A percentile compares a stretch with the other conserved stretches of the same genome.
These are phyloP conservation scores for Reticulascus tulasneorum DNA, from an alignment of 2,329 filamentous ascomycete genomes.

Conservation along the genomic window DNA sequence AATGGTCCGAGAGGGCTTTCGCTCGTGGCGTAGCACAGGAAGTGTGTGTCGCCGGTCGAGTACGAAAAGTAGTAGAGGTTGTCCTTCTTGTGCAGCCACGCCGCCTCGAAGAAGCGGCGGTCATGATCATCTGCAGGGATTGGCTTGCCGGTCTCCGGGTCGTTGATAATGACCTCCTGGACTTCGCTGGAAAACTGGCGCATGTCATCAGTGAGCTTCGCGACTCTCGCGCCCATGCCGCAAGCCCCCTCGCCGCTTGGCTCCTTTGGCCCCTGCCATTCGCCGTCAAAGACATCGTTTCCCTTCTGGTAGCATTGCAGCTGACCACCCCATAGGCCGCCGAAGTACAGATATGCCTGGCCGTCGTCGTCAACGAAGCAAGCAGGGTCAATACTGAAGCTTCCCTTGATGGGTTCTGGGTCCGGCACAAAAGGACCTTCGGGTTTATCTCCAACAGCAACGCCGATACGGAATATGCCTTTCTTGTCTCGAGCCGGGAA, in stretches of 20 bases:
- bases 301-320: conserved; percentile 68
- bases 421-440: conserved; percentile 68
- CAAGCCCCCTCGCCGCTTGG: conserved; percentile 49
- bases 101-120: conserved; percentile 73
- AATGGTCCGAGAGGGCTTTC: conserved; percentile 67
- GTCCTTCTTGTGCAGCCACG: conserved; percentile 72
- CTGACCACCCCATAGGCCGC: conserved; percentile 77
- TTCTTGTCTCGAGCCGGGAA: conserved; percentile 71
- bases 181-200: conserved; percentile 52
- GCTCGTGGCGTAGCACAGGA: conserved; percentile 64
- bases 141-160: conserved; percentile 54
- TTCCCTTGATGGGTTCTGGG: conserved; percentile 60
- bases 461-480: conserved; percentile 70
- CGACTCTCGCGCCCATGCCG: conserved; percentile 66
- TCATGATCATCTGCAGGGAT: conserved; percentile 67
- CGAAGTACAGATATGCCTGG: conserved; percentile 57
- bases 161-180: conserved; percentile 61
- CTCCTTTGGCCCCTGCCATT: conserved; percentile 55
- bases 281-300: conserved; percentile 49
- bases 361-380: conserved; percentile 61
- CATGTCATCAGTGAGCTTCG: conserved; percentile 62
- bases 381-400: conserved; percentile 74
- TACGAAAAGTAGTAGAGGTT: conserved; percentile 73
- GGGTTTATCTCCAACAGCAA: conserved; percentile 60
- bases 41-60: conserved; percentile 75